phyloP scores from a whole-genome alignment of 139 green algal species.

The Chlamydomonas urium region DNA sequence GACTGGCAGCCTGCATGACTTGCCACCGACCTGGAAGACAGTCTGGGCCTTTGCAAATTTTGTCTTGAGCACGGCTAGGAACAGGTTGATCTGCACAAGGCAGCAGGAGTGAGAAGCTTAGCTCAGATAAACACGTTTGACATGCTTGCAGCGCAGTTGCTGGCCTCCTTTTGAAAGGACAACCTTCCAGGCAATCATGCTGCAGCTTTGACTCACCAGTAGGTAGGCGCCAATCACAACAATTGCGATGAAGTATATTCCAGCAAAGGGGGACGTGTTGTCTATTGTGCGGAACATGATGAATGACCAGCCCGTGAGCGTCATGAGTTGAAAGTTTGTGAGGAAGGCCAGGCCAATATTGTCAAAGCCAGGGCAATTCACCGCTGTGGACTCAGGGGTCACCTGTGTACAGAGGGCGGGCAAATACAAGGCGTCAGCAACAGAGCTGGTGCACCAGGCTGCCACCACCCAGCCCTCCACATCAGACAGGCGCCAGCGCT shows the following conservation, averaged over 20 bases:
- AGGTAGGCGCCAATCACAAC: slow-evolving; percentile 71
- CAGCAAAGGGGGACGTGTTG: slow-evolving; percentile 22
- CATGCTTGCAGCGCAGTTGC: too few relatives aligned
- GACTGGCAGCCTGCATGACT: background rate
- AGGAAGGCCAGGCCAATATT: slow-evolving; percentile 61
- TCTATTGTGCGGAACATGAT: slow-evolving; percentile 61
- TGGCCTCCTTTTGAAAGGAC: too few relatives aligned
- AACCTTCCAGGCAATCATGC: too few relatives aligned
- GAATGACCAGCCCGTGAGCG: slow-evolving; percentile 46
- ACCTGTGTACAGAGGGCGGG: too few relatives aligned
- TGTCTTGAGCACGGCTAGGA: slow-evolving; percentile 78
- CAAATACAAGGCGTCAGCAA: too few relatives aligned
- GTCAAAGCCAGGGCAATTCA: slow-evolving; percentile 60
- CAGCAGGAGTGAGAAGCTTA: background rate
- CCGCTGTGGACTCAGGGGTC: slow-evolving; percentile 8
- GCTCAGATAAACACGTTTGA: too few relatives aligned
- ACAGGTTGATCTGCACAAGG: slow-evolving; percentile 67
- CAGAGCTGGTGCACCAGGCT: too few relatives aligned
- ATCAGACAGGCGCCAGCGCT: slow-evolving; percentile 35
- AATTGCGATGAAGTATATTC: slow-evolving; percentile 64
- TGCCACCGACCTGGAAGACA: slow-evolving; percentile 45
- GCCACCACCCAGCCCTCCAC: slow-evolving; percentile 8
- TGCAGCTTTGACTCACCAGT: slow-evolving; percentile 53
- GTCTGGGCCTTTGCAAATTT: slow-evolving; percentile 75
- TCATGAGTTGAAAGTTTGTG: slow-evolving; percentile 14